Evolutionary conservation across 495 filamentous ascomycete genomes (phyloP), one percentile per base, ranked within the genome.

Genomic region (Penicillium cinerascens): DNA sequence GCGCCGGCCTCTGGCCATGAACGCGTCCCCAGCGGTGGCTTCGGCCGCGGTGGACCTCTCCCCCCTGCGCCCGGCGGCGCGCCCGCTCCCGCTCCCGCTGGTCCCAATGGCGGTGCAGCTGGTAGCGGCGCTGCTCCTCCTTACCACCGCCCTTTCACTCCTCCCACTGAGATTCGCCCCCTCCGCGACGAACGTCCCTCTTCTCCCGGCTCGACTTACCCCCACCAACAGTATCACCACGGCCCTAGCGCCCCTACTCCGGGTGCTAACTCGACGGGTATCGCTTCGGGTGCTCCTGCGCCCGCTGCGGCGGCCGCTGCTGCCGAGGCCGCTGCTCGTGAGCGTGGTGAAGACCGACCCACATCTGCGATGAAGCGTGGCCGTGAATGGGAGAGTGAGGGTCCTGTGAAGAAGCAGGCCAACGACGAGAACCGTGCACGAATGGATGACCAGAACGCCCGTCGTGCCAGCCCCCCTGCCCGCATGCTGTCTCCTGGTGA

Each of bases 341-440:
- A 96, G 42, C 81, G 91, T 22, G 49, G 27, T 42, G 90, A 96
- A 39, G 82, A 93, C 40, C 87, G 92, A 35, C 82, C 88, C 18
- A 79, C 84, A 7, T 87, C 86, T 37, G 87, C 86, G 1, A 83
- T 89, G 50, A 98, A 98, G 79, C 81, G 93, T 52, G 75, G 79
- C 57, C 83, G 90, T 36, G 93, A 97, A 60, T 95, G 93, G 89
- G 93, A 96, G 48, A 38, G 58, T n/a, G 92, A 95, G 17, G 77
- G 79, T 1, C 73, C 82, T 16, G 69, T 66, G 40, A 96, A 97
- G 71, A 96, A 96, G 75, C 84, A 85, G 39, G 84, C 90, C 4
- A 95, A 82, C 23, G 92, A 97, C 6, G 93, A 98, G 64, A 87
- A 76, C 49, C 86, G 92, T 42, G 87, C 87, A 40, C 86, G 89